Evolutionary conservation across 164 flowering plant species (phyloP), one percentile per base, ranked within the genome.

Genomic region (Stephania cephalantha): DNA sequence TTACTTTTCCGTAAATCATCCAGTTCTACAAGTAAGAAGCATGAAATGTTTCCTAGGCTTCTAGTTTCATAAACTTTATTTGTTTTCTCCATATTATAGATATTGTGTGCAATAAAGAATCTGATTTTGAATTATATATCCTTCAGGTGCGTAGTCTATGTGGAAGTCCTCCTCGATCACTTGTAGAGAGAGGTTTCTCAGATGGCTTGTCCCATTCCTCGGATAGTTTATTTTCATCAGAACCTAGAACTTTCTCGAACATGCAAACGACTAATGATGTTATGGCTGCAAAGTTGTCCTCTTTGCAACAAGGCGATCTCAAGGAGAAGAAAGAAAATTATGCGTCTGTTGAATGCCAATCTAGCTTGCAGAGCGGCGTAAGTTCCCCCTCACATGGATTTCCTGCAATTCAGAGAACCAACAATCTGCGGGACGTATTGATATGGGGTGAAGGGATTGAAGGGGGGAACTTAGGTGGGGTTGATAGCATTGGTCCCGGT

Each of bases 361-460:
- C 55, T 31, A 61, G 71, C 76, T 61, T 73, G 48, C 75, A 77
- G 9, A 55, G 75, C 75, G 71, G 75, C 30, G 68, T 83, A 46
- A 67, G 73, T 22, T 50, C 77, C 2, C 71, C 81, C 63, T 29
- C 63, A 74, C 71, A 68, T 30, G 78, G 74, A 10, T 79, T 80
- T 35, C 42, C 42, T 35, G 42, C 42, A 35, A 35, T 35, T 68
- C 71, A 72, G 53, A 77, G 78, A 50, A 79, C 70, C 71, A 78
- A 87, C 63, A 68, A 67, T 73, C 72, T 86, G 74, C 87, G 82
- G 77, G 91, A 90, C 81, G 83, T 90, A 29, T 79, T 88, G 76
- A 80, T 89, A 25, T 90, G 95, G 92, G 92, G 95, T 53, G 90
- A 86, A 83, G 87, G 87, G 67, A 79, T 81, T 63, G 85, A 78